Conservation (phyloP, 2,329 filamentous ascomycete species). For the Pseudogymnoascus sp. region DNA sequence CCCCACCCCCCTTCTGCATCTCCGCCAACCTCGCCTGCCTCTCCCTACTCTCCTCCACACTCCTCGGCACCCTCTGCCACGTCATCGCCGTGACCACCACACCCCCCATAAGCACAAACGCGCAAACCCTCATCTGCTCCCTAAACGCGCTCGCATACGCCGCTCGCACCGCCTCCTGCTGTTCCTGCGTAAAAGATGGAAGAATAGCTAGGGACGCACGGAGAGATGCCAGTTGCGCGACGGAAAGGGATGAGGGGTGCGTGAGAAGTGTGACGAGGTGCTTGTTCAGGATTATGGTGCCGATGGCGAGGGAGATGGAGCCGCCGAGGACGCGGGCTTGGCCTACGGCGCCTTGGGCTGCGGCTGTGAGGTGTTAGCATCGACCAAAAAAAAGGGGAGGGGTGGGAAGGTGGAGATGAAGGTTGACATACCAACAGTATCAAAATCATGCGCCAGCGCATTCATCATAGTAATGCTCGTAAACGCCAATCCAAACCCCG, state of each 20-base stretch:
- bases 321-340: constrained; percentile 55
- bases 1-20: not conserved
- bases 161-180: constrained; percentile 15
- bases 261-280: constrained; percentile 16
- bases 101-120: constrained; percentile 13
- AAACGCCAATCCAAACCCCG: constrained; percentile 47
- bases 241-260: not conserved
- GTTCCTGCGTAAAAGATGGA: not conserved
- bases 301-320: constrained; percentile 50
- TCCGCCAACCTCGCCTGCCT: not conserved
- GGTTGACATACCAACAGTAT: constrained; percentile 30
- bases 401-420: too few species aligned
- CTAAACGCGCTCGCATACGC: constrained; percentile 21
- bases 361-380: constrained; percentile 32
- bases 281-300: constrained; percentile 49
- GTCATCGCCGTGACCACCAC: constrained; percentile 15
- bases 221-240: not conserved
- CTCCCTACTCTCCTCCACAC: not conserved
- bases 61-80: not conserved
- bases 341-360: constrained; percentile 52
- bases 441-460: constrained; percentile 41
- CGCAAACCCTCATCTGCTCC: constrained; percentile 21
- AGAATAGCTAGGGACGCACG: not conserved
- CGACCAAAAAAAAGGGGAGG: too few species aligned
- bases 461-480: constrained; percentile 41